phyloP scores from a whole-genome alignment of 2,329 filamentous ascomycete genomes.

The Fusarium coffeatum region DNA sequence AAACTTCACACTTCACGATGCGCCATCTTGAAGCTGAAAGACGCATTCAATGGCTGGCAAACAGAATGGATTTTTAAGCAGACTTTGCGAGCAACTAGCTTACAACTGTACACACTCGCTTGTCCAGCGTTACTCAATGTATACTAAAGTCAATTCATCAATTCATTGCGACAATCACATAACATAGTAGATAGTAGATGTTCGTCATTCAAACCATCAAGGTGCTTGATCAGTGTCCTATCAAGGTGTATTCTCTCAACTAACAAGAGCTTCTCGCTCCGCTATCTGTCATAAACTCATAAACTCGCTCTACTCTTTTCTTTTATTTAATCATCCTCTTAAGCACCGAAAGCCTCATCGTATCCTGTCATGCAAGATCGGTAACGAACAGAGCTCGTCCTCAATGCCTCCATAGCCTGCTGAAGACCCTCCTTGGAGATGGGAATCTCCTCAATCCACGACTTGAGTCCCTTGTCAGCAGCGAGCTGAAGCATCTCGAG shows the following conservation, averaged over 20 bases:
- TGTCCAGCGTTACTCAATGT: not conserved
- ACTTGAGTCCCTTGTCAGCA: slow-evolving; percentile 74
- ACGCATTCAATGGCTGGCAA: not conserved
- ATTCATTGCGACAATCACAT: slow-evolving; percentile 7
- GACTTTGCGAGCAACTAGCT: not conserved
- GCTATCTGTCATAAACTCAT: slow-evolving; percentile 24
- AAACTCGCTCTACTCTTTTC: slow-evolving; percentile 7
- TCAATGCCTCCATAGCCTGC: slow-evolving; percentile 74
- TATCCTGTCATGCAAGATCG: slow-evolving; percentile 80
- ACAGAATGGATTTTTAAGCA: slow-evolving; percentile 1
- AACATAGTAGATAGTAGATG: not conserved
- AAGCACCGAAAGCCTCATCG: slow-evolving; percentile 73
- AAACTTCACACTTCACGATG: not conserved
- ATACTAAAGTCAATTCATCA: slow-evolving; percentile 27
- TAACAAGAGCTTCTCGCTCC: slow-evolving; percentile 21
- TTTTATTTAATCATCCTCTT: slow-evolving; percentile 12
- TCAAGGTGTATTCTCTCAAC: slow-evolving; percentile 38
- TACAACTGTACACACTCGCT: not conserved
- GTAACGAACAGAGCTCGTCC: slow-evolving; percentile 78
- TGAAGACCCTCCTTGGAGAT: slow-evolving; percentile 78
- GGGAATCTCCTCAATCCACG: slow-evolving; percentile 78
- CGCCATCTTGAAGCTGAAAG: not conserved
- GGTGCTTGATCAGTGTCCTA: slow-evolving; percentile 40
- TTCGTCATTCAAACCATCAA: slow-evolving; percentile 39
- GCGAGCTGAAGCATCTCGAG: slow-evolving; percentile 78